Conservation (phyloP, 768 basidiomycete species). For the Tylopilus felleus region DNA sequence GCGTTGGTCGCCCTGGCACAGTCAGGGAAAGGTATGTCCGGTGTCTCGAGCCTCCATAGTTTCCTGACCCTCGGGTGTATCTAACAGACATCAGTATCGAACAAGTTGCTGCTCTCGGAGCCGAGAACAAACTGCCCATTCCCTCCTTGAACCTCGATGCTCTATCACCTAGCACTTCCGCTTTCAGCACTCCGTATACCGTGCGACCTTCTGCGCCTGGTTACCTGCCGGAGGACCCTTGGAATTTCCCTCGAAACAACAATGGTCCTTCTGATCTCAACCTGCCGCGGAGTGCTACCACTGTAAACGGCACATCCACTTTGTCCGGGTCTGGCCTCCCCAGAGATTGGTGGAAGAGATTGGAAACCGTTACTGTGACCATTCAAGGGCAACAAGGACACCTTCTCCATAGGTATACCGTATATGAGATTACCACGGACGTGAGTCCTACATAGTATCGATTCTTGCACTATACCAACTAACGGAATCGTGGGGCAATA, state of each 20-base stretch:
- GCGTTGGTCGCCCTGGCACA: constrained; percentile 88
- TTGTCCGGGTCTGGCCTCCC: constrained; percentile 72
- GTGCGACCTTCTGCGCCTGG: constrained; percentile 46
- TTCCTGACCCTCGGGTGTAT: background rate
- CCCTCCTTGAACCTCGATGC: constrained; percentile 64
- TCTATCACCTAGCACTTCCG: constrained; percentile 51
- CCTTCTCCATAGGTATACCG: constrained; percentile 81
- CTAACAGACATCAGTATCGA: constrained; percentile 72
- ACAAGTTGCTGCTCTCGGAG: constrained; percentile 72
- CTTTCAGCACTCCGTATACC: constrained; percentile 42
- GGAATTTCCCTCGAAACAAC: constrained; percentile 43
- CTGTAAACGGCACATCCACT: constrained; percentile 50
- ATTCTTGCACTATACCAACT: constrained; percentile 8
- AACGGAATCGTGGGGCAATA: constrained; percentile 28
- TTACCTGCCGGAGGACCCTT: constrained; percentile 67
- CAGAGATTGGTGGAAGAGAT: constrained; percentile 82
- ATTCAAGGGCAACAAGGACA: constrained; percentile 89
- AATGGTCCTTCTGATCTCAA: constrained; percentile 29
- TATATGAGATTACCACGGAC: constrained; percentile 78
- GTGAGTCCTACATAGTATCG: constrained; percentile 44
- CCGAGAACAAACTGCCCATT: constrained; percentile 74
- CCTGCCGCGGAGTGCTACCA: constrained; percentile 18
- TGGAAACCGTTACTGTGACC: constrained; percentile 67
- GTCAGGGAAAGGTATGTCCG: constrained; percentile 60
- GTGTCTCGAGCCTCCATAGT: background rate